phyloP scores from a whole-genome alignment of 352 stramenopile species.

The Peronospora farinosa region DNA sequence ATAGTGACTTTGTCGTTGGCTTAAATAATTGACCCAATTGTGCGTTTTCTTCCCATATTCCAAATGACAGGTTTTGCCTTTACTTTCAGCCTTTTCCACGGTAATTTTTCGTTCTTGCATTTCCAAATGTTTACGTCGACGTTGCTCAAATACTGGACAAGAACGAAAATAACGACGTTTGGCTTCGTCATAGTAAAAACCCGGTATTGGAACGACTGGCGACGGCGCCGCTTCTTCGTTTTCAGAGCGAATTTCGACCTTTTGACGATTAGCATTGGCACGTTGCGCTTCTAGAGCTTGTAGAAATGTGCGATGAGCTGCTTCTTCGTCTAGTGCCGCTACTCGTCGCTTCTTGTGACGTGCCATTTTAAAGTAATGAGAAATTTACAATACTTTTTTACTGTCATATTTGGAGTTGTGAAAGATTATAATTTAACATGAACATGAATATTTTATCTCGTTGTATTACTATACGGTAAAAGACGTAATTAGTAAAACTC shows the following conservation, averaged over 20 bases:
- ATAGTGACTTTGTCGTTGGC: constrained; percentile 30
- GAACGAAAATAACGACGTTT: constrained; percentile 46
- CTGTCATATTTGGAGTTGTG: neutral
- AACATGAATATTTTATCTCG: too few relatives aligned
- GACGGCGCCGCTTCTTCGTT: neutral
- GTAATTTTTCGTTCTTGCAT: neutral
- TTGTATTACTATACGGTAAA: too few relatives aligned
- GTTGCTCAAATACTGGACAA: constrained; percentile 17
- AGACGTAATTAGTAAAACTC: too few relatives aligned
- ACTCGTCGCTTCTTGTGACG: constrained; percentile 32
- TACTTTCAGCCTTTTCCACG: neutral
- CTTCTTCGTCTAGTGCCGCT: constrained; percentile 18
- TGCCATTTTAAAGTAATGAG: constrained; percentile 5
- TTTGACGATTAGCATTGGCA: constrained; percentile 20
- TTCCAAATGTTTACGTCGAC: constrained; percentile 20
- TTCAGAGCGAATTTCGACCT: neutral
- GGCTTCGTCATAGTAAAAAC: constrained; percentile 56
- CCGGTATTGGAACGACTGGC: constrained; percentile 26
- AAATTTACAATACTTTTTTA: neutral
- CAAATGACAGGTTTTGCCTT: constrained; percentile 8
- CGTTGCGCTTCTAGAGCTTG: constrained; percentile 55
- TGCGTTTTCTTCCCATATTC: constrained; percentile 2
- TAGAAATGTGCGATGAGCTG: constrained; percentile 39
- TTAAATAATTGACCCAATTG: constrained; percentile 29
- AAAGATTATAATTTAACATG: too few relatives aligned